Conservation (phyloP, 2,329 filamentous ascomycete species). For the Canariomyces notabilis region DNA sequence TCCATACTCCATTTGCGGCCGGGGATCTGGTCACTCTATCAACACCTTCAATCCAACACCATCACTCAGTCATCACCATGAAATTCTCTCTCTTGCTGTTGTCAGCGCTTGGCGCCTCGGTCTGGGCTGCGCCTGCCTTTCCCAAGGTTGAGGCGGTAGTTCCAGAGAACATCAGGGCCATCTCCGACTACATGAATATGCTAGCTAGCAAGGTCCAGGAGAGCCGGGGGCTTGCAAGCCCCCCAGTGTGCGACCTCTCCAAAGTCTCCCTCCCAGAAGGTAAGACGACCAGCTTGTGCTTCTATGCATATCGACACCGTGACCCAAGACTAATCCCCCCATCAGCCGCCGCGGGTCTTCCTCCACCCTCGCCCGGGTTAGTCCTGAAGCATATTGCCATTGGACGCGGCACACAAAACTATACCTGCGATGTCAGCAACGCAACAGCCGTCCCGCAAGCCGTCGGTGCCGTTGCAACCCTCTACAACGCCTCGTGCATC, state of each 20-base stretch:
- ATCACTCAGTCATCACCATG: constrained; percentile 36
- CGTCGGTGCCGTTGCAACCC: constrained; percentile 70
- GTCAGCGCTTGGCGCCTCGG: constrained; percentile 42
- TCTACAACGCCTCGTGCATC: constrained; percentile 84
- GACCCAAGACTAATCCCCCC: constrained; percentile 9
- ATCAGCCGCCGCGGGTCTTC: constrained; percentile 39
- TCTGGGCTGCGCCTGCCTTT: constrained; percentile 42
- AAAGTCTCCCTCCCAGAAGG: constrained; percentile 47
- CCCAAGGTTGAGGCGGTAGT: constrained; percentile 39
- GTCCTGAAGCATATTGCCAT: constrained; percentile 72
- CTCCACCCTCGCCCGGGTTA: constrained; percentile 55
- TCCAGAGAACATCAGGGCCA: constrained; percentile 39
- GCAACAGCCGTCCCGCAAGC: constrained; percentile 57
- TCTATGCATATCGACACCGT: background rate
- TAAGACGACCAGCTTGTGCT: constrained; percentile 33
- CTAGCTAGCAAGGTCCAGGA: constrained; percentile 51
- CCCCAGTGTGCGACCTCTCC: constrained; percentile 51
- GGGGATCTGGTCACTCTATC: too few relatives aligned
- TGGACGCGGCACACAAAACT: constrained; percentile 89
- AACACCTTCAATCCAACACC: constrained; percentile 3
- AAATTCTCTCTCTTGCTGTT: constrained; percentile 43
- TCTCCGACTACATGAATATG: constrained; percentile 58
- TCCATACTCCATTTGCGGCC: constrained; percentile 1
- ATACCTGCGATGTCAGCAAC: constrained; percentile 68
- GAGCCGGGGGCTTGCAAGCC: constrained; percentile 36